Percentiles rank a stretch among this genome's conserved stretches.
Evolutionary conservation across 2,329 filamentous ascomycete species (phyloP).

Genomic region (Alternaria viburni): DNA sequence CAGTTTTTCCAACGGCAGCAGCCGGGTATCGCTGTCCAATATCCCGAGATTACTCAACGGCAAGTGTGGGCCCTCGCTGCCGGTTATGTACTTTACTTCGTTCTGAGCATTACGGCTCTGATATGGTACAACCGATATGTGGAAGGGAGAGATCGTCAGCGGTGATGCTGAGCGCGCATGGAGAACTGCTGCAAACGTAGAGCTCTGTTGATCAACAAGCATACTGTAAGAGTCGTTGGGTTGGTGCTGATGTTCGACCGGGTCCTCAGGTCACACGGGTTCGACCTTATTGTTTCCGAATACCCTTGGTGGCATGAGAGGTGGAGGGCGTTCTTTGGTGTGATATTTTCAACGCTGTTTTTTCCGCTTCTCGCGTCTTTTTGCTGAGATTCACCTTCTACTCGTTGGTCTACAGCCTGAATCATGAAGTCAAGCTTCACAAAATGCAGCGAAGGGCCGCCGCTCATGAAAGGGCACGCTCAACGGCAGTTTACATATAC

Average conservation of each 20-base stretch:
- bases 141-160: neutral
- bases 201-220: neutral
- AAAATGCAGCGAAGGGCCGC: neutral
- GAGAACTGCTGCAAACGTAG: neutral
- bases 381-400: neutral
- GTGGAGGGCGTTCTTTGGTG: neutral
- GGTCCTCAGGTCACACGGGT: neutral
- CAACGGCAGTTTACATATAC: neutral
- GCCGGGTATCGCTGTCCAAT: neutral
- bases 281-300: neutral
- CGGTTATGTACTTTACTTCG: neutral
- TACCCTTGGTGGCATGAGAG: neutral
- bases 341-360: neutral
- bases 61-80: neutral
- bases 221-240: neutral
- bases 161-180: neutral
- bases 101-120: neutral
- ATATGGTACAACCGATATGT: neutral
- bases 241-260: neutral
- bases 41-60: neutral
- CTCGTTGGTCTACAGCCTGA: neutral
- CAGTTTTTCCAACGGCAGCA: neutral
- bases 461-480: neutral
- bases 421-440: neutral
- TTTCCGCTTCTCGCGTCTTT: neutral